These are phyloP conservation scores for Aureobasidium lini DNA, from an alignment of 2,329 filamentous ascomycete species.

Conservation along the genomic window DNA sequence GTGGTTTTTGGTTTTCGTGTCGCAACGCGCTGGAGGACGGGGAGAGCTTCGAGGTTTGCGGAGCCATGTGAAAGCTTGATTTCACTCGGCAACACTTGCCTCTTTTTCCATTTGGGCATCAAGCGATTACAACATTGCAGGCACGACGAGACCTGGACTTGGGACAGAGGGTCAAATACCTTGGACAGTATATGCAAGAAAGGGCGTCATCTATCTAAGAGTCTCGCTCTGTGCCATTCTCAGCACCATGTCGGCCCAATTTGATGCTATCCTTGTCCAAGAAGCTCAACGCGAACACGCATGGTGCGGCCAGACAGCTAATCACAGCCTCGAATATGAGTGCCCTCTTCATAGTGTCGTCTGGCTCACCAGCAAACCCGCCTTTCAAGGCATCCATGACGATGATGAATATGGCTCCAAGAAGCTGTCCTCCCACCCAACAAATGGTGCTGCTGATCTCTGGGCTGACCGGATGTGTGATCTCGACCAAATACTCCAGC, in stretches of 20 bases:
- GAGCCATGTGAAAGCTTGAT: neutral
- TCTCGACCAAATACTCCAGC: constrained; percentile 79
- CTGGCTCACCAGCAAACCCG: constrained; percentile 25
- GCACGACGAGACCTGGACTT: too few species aligned
- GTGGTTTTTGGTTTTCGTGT: constrained; percentile 1
- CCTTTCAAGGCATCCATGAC: constrained; percentile 67
- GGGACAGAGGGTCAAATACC: too few species aligned
- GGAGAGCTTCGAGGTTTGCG: neutral
- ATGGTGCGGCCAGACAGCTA: constrained; percentile 55
- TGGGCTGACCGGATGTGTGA: constrained; percentile 78
- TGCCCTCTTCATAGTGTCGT: constrained; percentile 61
- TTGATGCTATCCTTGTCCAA: constrained; percentile 16
- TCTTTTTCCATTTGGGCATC: too few species aligned
- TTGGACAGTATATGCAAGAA: too few species aligned
- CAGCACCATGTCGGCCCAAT: neutral
- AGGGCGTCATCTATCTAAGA: too few species aligned
- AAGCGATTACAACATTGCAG: too few species aligned
- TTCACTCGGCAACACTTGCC: neutral
- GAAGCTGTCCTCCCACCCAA: constrained; percentile 79
- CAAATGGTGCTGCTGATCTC: constrained; percentile 77
- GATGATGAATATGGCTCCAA: constrained; percentile 80
- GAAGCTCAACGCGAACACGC: constrained; percentile 61
- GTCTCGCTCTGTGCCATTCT: neutral
- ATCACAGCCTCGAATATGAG: constrained; percentile 75
- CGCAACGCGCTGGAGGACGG: neutral